These are phyloP conservation scores for Aspergillus quadricinctus DNA, from an alignment of 2,329 filamentous ascomycete genomes.

Conservation along the genomic window DNA sequence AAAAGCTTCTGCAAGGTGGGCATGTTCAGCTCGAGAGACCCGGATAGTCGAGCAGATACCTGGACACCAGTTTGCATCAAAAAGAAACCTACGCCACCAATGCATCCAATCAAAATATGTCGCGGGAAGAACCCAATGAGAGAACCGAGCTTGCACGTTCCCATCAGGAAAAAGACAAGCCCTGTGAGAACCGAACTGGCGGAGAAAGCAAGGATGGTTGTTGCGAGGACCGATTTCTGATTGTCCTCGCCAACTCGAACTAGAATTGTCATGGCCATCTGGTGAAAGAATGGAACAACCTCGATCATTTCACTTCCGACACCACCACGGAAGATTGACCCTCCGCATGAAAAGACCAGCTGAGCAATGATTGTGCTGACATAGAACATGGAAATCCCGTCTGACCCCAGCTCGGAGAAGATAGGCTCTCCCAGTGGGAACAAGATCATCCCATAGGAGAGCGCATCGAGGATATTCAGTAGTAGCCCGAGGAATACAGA, in stretches of 20 bases:
- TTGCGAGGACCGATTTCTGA: conserved; percentile 82
- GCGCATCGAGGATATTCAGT: conserved; percentile 86
- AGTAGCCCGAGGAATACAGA: conserved; percentile 84
- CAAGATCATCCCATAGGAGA: conserved; percentile 95
- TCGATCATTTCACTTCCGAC: conserved; percentile 98
- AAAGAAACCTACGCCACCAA: conserved; percentile 95
- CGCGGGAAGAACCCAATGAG: conserved; percentile 95
- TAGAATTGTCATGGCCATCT: conserved; percentile 90
- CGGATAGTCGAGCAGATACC: conserved; percentile 83
- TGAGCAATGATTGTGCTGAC: conserved; percentile 95
- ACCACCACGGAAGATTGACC: conserved; percentile 84
- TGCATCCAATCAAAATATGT: conserved; percentile 94
- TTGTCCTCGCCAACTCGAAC: conserved; percentile 72
- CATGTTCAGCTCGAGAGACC: conserved; percentile 76
- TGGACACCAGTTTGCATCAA: conserved; percentile 87
- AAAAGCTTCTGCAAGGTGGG: conserved; percentile 72
- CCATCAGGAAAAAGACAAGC: conserved; percentile 85
- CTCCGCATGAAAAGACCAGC: conserved; percentile 75
- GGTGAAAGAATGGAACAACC: conserved; percentile 97
- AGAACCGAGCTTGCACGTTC: conserved; percentile 79
- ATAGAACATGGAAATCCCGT: conserved; percentile 98
- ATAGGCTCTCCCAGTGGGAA: conserved; percentile 86
- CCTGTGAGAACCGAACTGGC: conserved; percentile 89
- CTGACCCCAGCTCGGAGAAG: conserved; percentile 80
- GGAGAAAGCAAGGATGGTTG: conserved; percentile 87